Percentiles rank a stretch among this genome's conserved stretches.
Conservation (phyloP, 345 rosid species). For the Hibiscus syriacus region DNA sequence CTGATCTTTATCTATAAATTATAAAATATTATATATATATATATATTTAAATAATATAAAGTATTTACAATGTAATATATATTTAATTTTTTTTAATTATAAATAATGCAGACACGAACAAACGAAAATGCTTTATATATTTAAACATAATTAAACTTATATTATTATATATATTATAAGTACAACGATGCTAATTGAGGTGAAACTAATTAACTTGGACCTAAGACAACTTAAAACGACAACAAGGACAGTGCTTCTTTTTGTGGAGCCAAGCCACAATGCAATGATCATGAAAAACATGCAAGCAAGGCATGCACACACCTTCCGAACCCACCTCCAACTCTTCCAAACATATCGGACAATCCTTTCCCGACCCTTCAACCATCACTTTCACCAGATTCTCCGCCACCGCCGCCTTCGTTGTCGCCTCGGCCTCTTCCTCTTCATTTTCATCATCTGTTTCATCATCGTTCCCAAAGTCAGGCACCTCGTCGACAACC, state of each 20-base stretch:
- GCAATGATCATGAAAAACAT: neutral
- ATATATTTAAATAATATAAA: no score
- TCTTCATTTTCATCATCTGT: neutral
- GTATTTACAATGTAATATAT: no score
- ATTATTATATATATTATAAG: no score
- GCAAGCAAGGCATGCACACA: neutral
- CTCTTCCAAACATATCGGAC: conserved; percentile 2
- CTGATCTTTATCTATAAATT: no score
- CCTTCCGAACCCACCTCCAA: neutral
- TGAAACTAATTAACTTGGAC: no score
- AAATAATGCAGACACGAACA: no score
- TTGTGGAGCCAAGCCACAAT: neutral
- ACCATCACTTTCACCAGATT: neutral
- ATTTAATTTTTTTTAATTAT: no score
- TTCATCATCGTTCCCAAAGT: neutral
- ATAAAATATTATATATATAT: no score
- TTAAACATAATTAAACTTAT: no score
- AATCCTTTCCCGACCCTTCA: neutral
- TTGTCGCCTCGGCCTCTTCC: neutral
- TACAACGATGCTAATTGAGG: no score
- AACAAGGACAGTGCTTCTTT: conserved; percentile 2
- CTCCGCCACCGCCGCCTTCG: neutral
- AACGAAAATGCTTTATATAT: no score
- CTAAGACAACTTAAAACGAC: neutral
- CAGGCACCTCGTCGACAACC: neutral